A percentile compares a stretch with the other conserved stretches of the same genome.
Evolutionary conservation across 1,284 basidiomycete species (phyloP).

Genomic region (Malassezia dermatis): DNA sequence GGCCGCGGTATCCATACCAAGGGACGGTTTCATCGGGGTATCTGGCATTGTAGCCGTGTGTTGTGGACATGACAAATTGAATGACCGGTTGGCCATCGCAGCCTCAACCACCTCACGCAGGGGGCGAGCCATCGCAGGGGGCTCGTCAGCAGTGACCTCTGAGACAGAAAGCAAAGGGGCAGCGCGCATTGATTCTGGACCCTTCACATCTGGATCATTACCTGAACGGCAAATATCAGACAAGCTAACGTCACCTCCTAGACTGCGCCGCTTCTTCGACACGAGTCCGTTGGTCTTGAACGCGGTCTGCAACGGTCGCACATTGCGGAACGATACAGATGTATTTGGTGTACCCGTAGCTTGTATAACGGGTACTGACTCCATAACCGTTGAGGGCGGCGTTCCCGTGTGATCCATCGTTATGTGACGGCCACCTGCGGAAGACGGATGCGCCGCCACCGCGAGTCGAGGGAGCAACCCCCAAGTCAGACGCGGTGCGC

Average conservation of each 20-base stretch:
- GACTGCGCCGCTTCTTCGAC: slow-evolving; percentile 36
- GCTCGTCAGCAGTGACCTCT: not conserved
- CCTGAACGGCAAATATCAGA: not conserved
- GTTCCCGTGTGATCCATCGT: not conserved
- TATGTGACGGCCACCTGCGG: not conserved
- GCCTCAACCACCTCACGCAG: slow-evolving; percentile 42
- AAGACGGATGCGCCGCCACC: not conserved
- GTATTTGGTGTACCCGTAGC: slow-evolving; percentile 19
- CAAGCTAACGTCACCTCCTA: not conserved
- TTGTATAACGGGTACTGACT: not conserved
- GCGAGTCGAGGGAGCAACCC: not conserved
- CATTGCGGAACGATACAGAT: slow-evolving; percentile 49
- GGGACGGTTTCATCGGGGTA: slow-evolving; percentile 45
- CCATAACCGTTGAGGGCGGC: not conserved
- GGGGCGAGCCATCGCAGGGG: slow-evolving; percentile 21
- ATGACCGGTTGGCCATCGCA: slow-evolving; percentile 28
- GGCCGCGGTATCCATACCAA: slow-evolving; percentile 1
- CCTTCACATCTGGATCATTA: not conserved
- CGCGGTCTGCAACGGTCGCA: slow-evolving; percentile 49
- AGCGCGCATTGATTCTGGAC: not conserved
- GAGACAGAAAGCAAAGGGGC: not conserved
- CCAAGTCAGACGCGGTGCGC: not conserved
- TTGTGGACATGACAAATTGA: slow-evolving; percentile 13
- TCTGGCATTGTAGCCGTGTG: slow-evolving; percentile 46
- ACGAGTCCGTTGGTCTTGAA: slow-evolving; percentile 50